Conservation (phyloP, 352 stramenopile genomes). For the Phytophthora pinifolia region DNA sequence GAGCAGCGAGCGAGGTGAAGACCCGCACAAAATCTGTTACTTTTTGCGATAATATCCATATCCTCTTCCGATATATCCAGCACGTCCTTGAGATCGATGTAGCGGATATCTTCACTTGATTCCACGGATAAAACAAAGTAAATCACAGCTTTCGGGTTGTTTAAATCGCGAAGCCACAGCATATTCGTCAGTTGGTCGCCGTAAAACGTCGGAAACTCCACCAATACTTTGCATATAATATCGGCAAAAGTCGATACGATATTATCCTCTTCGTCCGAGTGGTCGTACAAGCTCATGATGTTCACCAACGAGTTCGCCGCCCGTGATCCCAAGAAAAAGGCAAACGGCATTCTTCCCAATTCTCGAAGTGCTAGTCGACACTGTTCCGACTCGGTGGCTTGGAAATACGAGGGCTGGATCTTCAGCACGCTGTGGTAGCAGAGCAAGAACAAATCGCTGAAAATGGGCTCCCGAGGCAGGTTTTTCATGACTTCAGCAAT, state of each 20-base stretch:
- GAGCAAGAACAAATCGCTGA: constrained; percentile 78
- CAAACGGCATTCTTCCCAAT: constrained; percentile 62
- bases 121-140: constrained; percentile 68
- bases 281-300: constrained; percentile 44
- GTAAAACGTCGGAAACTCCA: constrained; percentile 62
- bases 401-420: constrained; percentile 62
- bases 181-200: constrained; percentile 72
- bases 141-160: constrained; percentile 50
- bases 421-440: constrained; percentile 59
- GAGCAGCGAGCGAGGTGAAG: constrained; percentile 46
- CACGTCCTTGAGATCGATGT: constrained; percentile 58
- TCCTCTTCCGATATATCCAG: constrained; percentile 49
- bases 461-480: constrained; percentile 66
- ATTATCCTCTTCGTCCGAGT: constrained; percentile 41
- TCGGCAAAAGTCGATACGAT: constrained; percentile 60
- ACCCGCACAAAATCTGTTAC: constrained; percentile 50
- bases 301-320: constrained; percentile 58
- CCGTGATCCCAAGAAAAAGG: constrained; percentile 64
- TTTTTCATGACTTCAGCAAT: constrained; percentile 85
- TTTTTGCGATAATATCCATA: constrained; percentile 58
- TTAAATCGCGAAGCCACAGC: constrained; percentile 53
- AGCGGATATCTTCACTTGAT: constrained; percentile 49
- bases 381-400: constrained; percentile 42
- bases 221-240: constrained; percentile 64
- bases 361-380: constrained; percentile 53